Conservation (phyloP, 257 asterid species). For the Przewalskia tangutica region DNA sequence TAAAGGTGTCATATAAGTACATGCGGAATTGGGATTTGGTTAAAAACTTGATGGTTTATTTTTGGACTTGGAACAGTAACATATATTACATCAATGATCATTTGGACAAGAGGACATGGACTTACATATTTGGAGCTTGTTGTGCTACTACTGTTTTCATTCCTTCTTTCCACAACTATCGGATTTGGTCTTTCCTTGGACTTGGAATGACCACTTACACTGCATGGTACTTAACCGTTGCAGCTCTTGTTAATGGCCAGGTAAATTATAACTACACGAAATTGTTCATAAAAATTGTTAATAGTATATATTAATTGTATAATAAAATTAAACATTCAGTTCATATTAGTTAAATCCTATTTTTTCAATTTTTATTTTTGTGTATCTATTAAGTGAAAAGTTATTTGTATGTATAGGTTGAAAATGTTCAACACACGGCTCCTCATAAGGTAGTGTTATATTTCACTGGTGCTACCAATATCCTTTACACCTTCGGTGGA, state of each 20-base stretch:
- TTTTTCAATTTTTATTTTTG: background rate
- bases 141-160: constrained; percentile 95
- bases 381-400: background rate
- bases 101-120: constrained; percentile 98
- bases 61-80: constrained; percentile 38
- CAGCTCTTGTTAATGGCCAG: constrained; percentile 81
- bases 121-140: constrained; percentile 97
- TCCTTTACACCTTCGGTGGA: constrained; percentile 92
- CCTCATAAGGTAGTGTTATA: constrained; percentile 64
- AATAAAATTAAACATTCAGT: background rate
- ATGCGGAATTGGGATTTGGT: background rate
- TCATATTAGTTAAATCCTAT: background rate
- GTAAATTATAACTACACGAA: constrained; percentile 9
- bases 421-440: constrained; percentile 64
- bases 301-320: background rate
- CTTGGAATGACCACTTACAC: constrained; percentile 98
- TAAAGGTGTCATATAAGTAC: background rate
- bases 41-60: background rate
- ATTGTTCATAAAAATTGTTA: background rate
- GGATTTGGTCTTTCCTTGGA: constrained; percentile 93
- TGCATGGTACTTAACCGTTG: constrained; percentile 84
- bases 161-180: constrained; percentile 94
- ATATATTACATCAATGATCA: constrained; percentile 85
- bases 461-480: constrained; percentile 97
- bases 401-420: constrained; percentile 31